Evolutionary conservation across 1,284 basidiomycete species (phyloP).

Genomic region (Sanghuangporus sanghuang): DNA sequence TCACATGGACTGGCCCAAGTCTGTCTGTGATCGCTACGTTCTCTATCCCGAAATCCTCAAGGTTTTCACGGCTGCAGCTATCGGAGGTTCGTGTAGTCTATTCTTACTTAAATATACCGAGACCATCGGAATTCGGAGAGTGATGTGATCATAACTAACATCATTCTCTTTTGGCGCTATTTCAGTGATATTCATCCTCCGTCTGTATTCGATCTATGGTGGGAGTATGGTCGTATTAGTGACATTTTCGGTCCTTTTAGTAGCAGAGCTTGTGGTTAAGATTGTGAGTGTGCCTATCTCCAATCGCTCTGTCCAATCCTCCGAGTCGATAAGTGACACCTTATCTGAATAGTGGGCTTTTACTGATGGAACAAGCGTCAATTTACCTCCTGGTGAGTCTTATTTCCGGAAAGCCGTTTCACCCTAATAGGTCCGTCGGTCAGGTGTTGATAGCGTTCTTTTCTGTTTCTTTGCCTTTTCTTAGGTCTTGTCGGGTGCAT

Average conservation of each 20-base stretch:
- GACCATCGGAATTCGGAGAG: background rate
- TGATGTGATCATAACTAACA: background rate
- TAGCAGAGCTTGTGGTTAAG: conserved; percentile 15
- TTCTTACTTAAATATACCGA: background rate
- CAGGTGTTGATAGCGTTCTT: background rate
- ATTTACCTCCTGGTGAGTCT: conserved; percentile 12
- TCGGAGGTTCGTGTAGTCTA: conserved; percentile 8
- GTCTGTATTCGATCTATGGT: conserved; percentile 15
- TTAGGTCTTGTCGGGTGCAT: conserved; percentile 16
- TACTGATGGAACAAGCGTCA: conserved; percentile 16
- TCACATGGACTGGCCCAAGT: conserved; percentile 14
- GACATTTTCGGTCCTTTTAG: conserved; percentile 1
- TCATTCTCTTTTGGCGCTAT: background rate
- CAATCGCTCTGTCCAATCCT: background rate
- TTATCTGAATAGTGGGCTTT: conserved; percentile 11
- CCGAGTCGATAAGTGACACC: no score
- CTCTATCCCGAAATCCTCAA: conserved; percentile 15
- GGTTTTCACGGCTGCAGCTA: conserved; percentile 11
- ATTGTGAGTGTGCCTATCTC: conserved; percentile 7
- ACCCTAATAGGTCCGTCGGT: background rate
- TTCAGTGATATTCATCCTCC: conserved; percentile 13
- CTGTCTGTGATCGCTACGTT: conserved; percentile 15
- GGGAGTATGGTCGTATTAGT: conserved; percentile 4
- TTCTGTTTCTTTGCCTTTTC: background rate
- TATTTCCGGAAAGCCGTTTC: background rate